Percentiles rank a stretch among this genome's conserved stretches.
Conservation (phyloP, 495 filamentous ascomycete genomes). For the Trypethelium eluteriae region DNA sequence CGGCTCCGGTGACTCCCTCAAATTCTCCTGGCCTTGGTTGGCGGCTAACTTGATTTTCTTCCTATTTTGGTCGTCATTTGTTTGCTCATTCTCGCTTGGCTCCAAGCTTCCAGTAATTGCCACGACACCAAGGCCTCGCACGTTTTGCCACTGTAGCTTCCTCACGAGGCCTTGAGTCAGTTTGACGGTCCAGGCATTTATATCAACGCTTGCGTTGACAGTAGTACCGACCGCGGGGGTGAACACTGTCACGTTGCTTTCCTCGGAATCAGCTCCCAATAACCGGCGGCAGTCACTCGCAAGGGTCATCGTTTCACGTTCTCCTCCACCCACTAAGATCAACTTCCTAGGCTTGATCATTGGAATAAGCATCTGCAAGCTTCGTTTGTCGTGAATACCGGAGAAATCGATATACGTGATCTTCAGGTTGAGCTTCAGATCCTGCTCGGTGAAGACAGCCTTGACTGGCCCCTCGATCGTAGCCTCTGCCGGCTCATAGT, state of each 20-base stretch:
- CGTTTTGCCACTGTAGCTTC: conserved; percentile 87
- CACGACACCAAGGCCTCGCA: conserved; percentile 79
- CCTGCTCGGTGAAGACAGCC: conserved; percentile 52
- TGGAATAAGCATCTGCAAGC: conserved; percentile 87
- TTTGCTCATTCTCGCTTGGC: conserved; percentile 31
- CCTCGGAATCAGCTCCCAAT: conserved; percentile 46
- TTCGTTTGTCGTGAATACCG: conserved; percentile 86
- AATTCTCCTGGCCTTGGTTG: conserved; percentile 34
- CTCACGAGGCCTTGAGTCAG: conserved; percentile 74
- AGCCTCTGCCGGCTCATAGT: conserved; percentile 44
- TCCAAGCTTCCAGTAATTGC: conserved; percentile 65
- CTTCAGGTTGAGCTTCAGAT: conserved; percentile 58
- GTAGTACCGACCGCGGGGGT: conserved; percentile 62
- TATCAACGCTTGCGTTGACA: conserved; percentile 90
- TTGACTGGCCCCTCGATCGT: conserved; percentile 64
- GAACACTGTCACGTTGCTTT: conserved; percentile 57
- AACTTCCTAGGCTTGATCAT: conserved; percentile 90
- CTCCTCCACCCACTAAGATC: conserved; percentile 73
- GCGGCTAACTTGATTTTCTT: conserved; percentile 48
- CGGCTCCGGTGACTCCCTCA: conserved; percentile 20
- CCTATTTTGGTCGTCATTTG: conserved; percentile 54
- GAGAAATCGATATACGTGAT: conserved; percentile 86
- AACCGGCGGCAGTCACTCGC: conserved; percentile 76
- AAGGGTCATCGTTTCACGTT: conserved; percentile 65
- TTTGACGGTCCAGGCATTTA: conserved; percentile 93